These are phyloP conservation scores for Daldinia eschscholtzii DNA, from an alignment of 2,329 filamentous ascomycete species.

Conservation along the genomic window DNA sequence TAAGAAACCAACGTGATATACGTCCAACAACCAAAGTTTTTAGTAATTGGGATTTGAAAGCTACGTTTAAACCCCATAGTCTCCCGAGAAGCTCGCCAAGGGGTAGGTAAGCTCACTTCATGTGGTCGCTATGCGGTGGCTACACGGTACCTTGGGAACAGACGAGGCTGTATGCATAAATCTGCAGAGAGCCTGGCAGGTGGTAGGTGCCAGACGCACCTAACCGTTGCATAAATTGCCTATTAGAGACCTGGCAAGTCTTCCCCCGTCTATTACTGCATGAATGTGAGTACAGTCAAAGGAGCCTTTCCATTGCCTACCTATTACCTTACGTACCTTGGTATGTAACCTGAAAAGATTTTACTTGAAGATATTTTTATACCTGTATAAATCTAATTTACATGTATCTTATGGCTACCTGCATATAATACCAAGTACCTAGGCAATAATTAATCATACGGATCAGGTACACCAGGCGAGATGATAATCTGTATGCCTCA, in stretches of 20 bases:
- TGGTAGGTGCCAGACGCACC: slow-evolving; percentile 38
- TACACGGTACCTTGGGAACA: slow-evolving; percentile 25
- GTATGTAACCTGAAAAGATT: too few species aligned
- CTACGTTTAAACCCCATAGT: background rate
- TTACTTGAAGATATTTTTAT: too few species aligned
- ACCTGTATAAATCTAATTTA: too few species aligned
- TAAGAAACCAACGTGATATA: slow-evolving; percentile 18
- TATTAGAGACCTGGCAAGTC: slow-evolving; percentile 12
- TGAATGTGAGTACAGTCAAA: background rate
- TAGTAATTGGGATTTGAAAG: background rate
- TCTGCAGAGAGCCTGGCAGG: slow-evolving; percentile 40
- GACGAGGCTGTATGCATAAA: slow-evolving; percentile 42
- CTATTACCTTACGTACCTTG: too few species aligned
- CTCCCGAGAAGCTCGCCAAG: slow-evolving; percentile 17
- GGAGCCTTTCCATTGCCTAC: background rate
- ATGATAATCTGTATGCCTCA: background rate
- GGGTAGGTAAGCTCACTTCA: background rate
- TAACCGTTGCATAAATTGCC: slow-evolving; percentile 30
- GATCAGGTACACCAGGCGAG: background rate
- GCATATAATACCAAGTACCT: too few species aligned
- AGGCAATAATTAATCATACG: background rate
- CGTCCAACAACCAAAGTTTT: slow-evolving; percentile 11
- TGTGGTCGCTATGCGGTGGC: slow-evolving; percentile 13
- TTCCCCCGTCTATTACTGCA: background rate
- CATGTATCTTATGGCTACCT: too few species aligned